Evolutionary conservation across 345 rosid species (phyloP), one percentile per base, ranked within the genome.

Genomic region (Ceriops decandra): DNA sequence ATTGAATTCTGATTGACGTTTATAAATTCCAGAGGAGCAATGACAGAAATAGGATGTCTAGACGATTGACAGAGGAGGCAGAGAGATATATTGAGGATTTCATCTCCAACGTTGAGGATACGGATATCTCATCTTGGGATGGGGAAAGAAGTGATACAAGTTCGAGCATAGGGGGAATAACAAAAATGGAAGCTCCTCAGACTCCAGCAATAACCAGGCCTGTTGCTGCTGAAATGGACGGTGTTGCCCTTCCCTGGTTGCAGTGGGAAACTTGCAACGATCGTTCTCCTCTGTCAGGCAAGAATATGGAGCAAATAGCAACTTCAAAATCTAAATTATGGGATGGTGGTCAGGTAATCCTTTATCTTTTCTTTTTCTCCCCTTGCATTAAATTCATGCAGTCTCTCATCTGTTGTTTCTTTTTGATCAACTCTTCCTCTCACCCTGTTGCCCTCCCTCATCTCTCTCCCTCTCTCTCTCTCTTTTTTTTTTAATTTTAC

Each of bases 131-230:
- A 57, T 95, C 99, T 4, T 52, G 91, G 36, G 99, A 95, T 64
- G 99, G 95, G 65, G 97, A 91, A 78, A 81, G 87, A 74, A 91
- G 97, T 63, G 99, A 95, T 66, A 85, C 96, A 8, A 91, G 95
- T 82, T 91, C 99, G 38, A 76, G 76, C 71, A 75, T 89, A 5
- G 93, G 92, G 52, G 86, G 87, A 64, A 68, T 57, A 32, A 30
- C 52, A 16, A 87, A 85, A 83, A 59, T 76, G 15, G 82, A 78
- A 65, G 77, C 67, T 71, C 76, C 73, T 66, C 84, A 76, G 47
- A 83, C 79, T 56, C 70, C 88, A 6, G 69, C 78, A 19, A 22
- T 78, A 22, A 54, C 77, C 52, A 82, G 73, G 68, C 74, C 86
- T 68, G 58, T 51, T 52, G 83, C 91, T 60, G 79, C 74, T 16